These are phyloP conservation scores for Actinomortierella ambigua DNA, from an alignment of 371 early-diverging fungal species.

Conservation along the genomic window DNA sequence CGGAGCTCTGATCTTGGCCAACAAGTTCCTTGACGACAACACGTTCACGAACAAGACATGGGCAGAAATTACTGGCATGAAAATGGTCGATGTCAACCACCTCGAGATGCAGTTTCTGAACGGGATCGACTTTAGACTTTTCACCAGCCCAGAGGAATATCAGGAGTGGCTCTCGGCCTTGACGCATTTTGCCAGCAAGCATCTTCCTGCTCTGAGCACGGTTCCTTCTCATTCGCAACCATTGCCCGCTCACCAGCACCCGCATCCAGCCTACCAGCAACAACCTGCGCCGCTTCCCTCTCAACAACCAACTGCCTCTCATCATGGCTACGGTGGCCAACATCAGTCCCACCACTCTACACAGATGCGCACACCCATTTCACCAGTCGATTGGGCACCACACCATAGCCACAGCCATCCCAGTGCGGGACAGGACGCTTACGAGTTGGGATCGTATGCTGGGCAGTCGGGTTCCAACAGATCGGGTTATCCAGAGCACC, in stretches of 20 bases:
- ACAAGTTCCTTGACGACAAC: constrained; percentile 68
- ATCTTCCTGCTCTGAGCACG: constrained; percentile 20
- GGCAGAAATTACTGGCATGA: constrained; percentile 72
- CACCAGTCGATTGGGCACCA: constrained; percentile 15
- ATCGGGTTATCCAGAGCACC: too few relatives aligned
- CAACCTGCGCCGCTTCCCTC: constrained; percentile 33
- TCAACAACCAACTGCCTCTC: too few relatives aligned
- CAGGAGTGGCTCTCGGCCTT: constrained; percentile 37
- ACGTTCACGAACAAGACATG: constrained; percentile 69
- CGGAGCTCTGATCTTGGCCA: constrained; percentile 57
- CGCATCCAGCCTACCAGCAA: constrained; percentile 24
- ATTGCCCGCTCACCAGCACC: constrained; percentile 3
- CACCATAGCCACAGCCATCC: too few relatives aligned
- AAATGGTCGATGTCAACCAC: constrained; percentile 62
- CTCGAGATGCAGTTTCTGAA: constrained; percentile 68
- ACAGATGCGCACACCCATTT: constrained; percentile 29
- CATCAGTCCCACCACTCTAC: constrained; percentile 15
- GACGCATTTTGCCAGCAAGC: constrained; percentile 32
- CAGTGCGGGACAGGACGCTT: too few relatives aligned
- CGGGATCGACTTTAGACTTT: constrained; percentile 54
- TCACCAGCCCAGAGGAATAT: constrained; percentile 51
- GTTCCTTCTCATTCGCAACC: too few relatives aligned
- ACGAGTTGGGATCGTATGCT: too few relatives aligned
- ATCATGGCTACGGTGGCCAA: too few relatives aligned
- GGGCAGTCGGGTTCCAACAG: too few relatives aligned